Percentiles rank a stretch among this genome's conserved stretches.
Evolutionary conservation across 176 grass and related monocot genomes (phyloP).

Genomic region (Oryza punctata): DNA sequence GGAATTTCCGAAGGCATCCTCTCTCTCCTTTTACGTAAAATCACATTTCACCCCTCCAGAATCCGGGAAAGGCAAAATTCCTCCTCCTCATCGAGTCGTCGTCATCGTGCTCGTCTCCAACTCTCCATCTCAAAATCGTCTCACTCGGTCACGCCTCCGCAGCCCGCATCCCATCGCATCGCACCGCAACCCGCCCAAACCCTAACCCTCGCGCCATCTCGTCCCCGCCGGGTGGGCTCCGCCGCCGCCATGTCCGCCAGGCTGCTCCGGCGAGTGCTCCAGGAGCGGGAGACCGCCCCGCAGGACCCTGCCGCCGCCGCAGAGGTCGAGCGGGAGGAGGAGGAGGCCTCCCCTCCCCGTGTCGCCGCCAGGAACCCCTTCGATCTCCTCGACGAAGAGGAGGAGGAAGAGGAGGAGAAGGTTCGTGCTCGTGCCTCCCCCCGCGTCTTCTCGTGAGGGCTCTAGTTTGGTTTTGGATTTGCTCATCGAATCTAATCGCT

Average conservation of each 20-base stretch:
- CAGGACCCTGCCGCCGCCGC: conserved; percentile 29
- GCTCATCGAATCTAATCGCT: neutral
- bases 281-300: conserved; percentile 62
- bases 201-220: conserved; percentile 39
- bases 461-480: neutral
- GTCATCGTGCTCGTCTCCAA: neutral
- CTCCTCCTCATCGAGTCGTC: neutral
- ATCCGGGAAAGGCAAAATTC: conserved; percentile 10
- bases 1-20: neutral
- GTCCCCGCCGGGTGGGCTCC: neutral
- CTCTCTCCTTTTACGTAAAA: neutral
- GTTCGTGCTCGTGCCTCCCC: conserved; percentile 19
- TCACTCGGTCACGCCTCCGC: neutral
- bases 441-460: neutral
- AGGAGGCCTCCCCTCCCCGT: conserved; percentile 28
- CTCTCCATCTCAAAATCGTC: conserved; percentile 25
- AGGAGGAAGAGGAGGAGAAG: conserved; percentile 41
- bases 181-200: conserved; percentile 36
- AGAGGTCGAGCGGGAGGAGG: conserved; percentile 38
- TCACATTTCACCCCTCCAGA: neutral
- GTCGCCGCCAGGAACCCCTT: conserved; percentile 67
- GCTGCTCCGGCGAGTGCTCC: conserved; percentile 73
- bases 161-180: neutral
- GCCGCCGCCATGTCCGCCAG: conserved; percentile 65
- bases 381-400: conserved; percentile 68